Evolutionary conservation across 306 rosid species (phyloP).

Genomic region (Castanea mollissima): DNA sequence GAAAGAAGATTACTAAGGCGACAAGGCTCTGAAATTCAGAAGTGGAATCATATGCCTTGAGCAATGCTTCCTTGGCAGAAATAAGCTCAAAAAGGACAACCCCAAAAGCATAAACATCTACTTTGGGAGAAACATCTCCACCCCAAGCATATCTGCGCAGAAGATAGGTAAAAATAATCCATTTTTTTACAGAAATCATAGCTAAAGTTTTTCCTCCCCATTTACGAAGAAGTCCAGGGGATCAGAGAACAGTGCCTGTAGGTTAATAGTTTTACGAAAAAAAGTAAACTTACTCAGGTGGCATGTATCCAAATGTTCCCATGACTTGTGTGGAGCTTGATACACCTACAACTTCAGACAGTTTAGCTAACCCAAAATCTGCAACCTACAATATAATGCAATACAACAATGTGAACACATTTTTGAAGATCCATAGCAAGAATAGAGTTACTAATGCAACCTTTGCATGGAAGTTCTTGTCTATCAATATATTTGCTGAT

Average conservation of each 20-base stretch:
- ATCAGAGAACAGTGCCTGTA: neutral
- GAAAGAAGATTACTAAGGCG: conserved; percentile 49
- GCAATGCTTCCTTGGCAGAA: conserved; percentile 82
- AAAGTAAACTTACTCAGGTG: conserved; percentile 67
- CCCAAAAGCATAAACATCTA: conserved; percentile 87
- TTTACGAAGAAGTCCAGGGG: neutral
- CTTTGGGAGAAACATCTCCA: conserved; percentile 82
- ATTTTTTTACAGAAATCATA: neutral
- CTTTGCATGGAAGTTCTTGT: conserved; percentile 79
- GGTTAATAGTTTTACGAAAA: neutral
- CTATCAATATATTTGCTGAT: conserved; percentile 93
- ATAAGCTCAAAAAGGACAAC: conserved; percentile 89
- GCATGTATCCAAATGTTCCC: conserved; percentile 96
- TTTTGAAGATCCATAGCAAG: neutral
- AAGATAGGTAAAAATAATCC: neutral
- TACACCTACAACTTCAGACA: conserved; percentile 80
- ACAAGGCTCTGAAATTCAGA: conserved; percentile 73
- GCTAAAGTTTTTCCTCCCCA: neutral
- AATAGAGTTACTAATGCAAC: conserved; percentile 32
- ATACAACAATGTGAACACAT: conserved; percentile 20
- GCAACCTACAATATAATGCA: conserved; percentile 62
- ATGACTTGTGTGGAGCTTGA: conserved; percentile 78
- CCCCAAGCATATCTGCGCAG: conserved; percentile 72
- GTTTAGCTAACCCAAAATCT: conserved; percentile 88
- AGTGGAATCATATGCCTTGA: conserved; percentile 35